Evolutionary conservation across 176 grass and related monocot species (phyloP).

Genomic region (Alopecurus myosuroides): DNA sequence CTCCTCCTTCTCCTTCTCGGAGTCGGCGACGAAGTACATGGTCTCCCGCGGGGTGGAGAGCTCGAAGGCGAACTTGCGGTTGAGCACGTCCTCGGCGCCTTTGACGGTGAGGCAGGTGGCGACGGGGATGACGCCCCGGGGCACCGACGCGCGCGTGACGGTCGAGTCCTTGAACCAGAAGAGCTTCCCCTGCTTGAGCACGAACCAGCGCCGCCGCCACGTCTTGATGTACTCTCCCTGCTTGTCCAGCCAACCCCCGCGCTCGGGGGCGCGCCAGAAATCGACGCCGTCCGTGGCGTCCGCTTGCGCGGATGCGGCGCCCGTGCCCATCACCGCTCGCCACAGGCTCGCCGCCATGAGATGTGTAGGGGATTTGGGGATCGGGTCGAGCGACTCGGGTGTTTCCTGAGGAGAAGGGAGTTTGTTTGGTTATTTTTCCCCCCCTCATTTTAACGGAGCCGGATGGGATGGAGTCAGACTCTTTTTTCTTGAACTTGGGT

Average conservation of each 20-base stretch:
- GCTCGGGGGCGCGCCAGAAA: slow-evolving; percentile 72
- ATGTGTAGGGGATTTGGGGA: slow-evolving; percentile 36
- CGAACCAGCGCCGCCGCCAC: slow-evolving; percentile 98
- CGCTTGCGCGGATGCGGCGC: slow-evolving; percentile 16
- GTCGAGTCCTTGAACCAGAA: slow-evolving; percentile 94
- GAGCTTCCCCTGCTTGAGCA: slow-evolving; percentile 91
- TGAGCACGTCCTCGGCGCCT: slow-evolving; percentile 93
- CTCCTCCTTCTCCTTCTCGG: slow-evolving; percentile 99
- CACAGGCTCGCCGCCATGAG: slow-evolving; percentile 74
- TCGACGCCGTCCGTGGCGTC: slow-evolving; percentile 50
- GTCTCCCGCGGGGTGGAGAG: slow-evolving; percentile 74
- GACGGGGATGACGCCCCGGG: slow-evolving; percentile 77
- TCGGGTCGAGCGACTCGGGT: neutral
- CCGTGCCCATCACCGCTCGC: slow-evolving; percentile 58
- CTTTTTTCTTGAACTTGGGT: too few relatives aligned
- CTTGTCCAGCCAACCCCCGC: slow-evolving; percentile 79
- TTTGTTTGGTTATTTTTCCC: neutral
- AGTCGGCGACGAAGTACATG: slow-evolving; percentile 99
- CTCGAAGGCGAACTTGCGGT: slow-evolving; percentile 84
- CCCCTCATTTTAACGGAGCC: neutral
- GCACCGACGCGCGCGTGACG: slow-evolving; percentile 65
- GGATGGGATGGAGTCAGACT: neutral
- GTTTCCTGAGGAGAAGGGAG: neutral
- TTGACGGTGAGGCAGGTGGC: slow-evolving; percentile 91
- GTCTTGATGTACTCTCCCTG: slow-evolving; percentile 99